These are phyloP conservation scores for Meira nashicola DNA, from an alignment of 1,284 basidiomycete species.

Conservation along the genomic window DNA sequence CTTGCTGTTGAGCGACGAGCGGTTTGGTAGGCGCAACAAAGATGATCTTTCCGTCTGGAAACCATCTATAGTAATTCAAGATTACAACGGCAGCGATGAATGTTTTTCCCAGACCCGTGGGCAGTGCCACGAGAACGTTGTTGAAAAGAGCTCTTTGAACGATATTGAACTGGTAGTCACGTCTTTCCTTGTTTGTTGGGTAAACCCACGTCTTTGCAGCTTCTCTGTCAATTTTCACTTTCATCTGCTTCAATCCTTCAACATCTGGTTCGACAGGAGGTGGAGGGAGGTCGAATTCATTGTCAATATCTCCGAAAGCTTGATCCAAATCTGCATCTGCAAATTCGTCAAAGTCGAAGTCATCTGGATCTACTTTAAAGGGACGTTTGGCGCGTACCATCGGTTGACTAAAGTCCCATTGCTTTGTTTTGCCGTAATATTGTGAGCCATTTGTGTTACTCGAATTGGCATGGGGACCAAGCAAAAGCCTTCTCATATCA, in stretches of 20 bases:
- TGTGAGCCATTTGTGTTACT: neutral
- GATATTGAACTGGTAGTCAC: conserved; percentile 95
- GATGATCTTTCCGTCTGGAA: conserved; percentile 59
- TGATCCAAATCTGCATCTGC: neutral
- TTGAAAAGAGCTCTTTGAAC: conserved; percentile 76
- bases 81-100: conserved; percentile 97
- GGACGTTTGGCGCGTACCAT: neutral
- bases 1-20: conserved; percentile 77
- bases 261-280: neutral
- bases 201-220: conserved; percentile 84
- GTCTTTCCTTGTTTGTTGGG: conserved; percentile 79
- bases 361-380: neutral
- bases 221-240: conserved; percentile 63
- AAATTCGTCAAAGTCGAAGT: neutral
- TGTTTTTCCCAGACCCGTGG: conserved; percentile 95
- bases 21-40: conserved; percentile 96
- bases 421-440: neutral
- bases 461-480: too few relatives aligned
- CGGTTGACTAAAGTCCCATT: conserved; percentile 4
- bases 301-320: neutral
- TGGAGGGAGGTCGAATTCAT: neutral
- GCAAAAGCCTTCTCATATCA: neutral
- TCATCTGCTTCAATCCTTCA: conserved; percentile 23
- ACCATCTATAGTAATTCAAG: conserved; percentile 55
- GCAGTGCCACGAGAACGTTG: conserved; percentile 88